Conservation (phyloP, 2,329 filamentous ascomycete species). For the Blastomyces percursus region DNA sequence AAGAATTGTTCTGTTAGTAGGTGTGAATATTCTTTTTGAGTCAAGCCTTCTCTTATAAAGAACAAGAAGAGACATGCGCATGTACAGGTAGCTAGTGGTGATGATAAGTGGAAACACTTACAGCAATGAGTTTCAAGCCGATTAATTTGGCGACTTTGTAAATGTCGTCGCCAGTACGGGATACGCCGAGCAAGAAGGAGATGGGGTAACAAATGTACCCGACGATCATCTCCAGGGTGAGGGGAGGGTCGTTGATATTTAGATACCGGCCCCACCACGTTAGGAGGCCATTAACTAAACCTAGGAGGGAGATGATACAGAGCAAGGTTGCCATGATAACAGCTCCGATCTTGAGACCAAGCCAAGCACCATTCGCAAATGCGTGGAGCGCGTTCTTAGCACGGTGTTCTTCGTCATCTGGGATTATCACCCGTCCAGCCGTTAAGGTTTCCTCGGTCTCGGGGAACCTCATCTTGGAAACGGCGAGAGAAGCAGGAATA, state of each 20-base stretch:
- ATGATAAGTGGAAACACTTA: slow-evolving; percentile 29
- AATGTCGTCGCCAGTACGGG: slow-evolving; percentile 49
- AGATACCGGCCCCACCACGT: slow-evolving; percentile 77
- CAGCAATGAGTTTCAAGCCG: slow-evolving; percentile 69
- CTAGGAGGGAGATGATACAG: slow-evolving; percentile 69
- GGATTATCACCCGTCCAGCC: slow-evolving; percentile 67
- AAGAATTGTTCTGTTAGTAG: not conserved
- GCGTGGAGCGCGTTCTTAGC: slow-evolving; percentile 75
- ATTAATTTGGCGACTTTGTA: slow-evolving; percentile 68
- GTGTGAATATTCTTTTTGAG: slow-evolving; percentile 4
- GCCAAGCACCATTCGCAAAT: slow-evolving; percentile 73
- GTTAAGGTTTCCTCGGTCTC: slow-evolving; percentile 81
- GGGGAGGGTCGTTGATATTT: slow-evolving; percentile 56
- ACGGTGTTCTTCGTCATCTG: slow-evolving; percentile 57
- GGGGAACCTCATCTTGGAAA: slow-evolving; percentile 81
- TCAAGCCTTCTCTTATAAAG: not conserved
- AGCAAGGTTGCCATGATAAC: slow-evolving; percentile 73
- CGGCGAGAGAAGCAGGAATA: slow-evolving; percentile 79
- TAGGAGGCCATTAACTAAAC: slow-evolving; percentile 62
- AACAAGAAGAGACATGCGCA: not conserved
- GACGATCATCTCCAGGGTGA: slow-evolving; percentile 64
- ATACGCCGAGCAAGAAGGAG: slow-evolving; percentile 71
- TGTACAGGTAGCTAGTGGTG: not conserved
- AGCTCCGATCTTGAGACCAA: slow-evolving; percentile 75
- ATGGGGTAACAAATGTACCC: slow-evolving; percentile 70